Evolutionary conservation across 345 rosid genomes (phyloP), one percentile per base, ranked within the genome.

Genomic region (Passiflora organensis): DNA sequence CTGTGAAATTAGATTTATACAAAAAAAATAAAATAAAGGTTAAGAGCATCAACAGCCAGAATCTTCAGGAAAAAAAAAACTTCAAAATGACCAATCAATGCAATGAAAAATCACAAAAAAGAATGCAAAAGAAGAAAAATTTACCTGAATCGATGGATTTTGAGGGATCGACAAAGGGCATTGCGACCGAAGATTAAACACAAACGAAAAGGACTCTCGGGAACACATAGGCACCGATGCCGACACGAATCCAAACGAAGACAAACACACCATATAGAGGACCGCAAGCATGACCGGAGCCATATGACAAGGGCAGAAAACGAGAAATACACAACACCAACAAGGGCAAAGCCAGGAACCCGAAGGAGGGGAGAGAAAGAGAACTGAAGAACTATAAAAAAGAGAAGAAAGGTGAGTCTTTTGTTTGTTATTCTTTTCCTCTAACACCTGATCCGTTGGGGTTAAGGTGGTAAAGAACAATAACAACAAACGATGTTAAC

Each of bases 91-190:
- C n/a, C 0, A 43, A 38, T 18, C 37, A 16, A 50, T 1, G 9
- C 4, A 59, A 17, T 14, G n/a, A 62, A 14, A 18, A 41, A 6
- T 23, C 25, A 6, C 1, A 49, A 3, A 2, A 15, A 2, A 1
- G 12, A 21, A 0, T 16, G 43, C 48, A 37, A 18, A 20, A 43
- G 15, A 10, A 21, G 32, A 42, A 36, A 34, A 60, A 36, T 59
- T 64, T 48, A 87, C 96, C 90, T 85, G 62, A 32, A 81, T 47
- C 62, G 86, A 81, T 51, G 79, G 90, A 18, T 34, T 71, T 6
- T 86, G 81, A 22, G 79, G 67, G 66, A 79, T 71, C 76, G 80
- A 73, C 14, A 49, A 66, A 61, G 79, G 76, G 60, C 96, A 91
- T 70, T 66, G 87, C 17, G 65, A 61, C 46, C 62, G 70, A 55